Conservation (phyloP, 2,329 filamentous ascomycete genomes). For the Didymella sp. region DNA sequence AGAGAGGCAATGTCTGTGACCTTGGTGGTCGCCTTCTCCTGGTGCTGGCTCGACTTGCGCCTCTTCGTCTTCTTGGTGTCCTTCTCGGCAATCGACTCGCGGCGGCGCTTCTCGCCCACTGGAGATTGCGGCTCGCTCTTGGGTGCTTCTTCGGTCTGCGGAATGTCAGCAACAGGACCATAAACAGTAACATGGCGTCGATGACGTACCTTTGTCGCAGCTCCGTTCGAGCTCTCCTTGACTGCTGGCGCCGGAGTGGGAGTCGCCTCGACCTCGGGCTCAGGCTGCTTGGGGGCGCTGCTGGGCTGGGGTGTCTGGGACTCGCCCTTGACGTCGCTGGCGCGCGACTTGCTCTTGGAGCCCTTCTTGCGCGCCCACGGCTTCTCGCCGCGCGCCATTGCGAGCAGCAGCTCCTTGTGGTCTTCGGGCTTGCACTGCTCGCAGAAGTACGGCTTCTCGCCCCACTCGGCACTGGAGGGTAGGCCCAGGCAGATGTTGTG, state of each 20-base stretch:
- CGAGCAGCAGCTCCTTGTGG: slow-evolving; percentile 80
- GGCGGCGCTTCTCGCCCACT: slow-evolving; percentile 47
- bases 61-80: slow-evolving; percentile 45
- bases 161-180: slow-evolving; percentile 12
- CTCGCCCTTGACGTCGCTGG: slow-evolving; percentile 66
- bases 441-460: slow-evolving; percentile 73
- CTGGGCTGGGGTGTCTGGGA: slow-evolving; percentile 29
- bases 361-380: slow-evolving; percentile 75
- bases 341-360: slow-evolving; percentile 66
- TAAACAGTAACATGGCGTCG: too few species aligned
- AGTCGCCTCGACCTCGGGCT: slow-evolving; percentile 18
- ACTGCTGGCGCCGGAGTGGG: slow-evolving; percentile 26
- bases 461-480: slow-evolving; percentile 69
- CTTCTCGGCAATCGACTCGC: slow-evolving; percentile 43
- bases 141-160: slow-evolving; percentile 27
- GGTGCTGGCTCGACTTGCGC: slow-evolving; percentile 46
- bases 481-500: slow-evolving; percentile 96
- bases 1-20: slow-evolving; percentile 47
- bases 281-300: slow-evolving; percentile 23
- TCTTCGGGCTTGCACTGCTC: slow-evolving; percentile 86
- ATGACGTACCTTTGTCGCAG: slow-evolving; percentile 33
- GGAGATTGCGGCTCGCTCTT: slow-evolving; percentile 47
- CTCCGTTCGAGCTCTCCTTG: slow-evolving; percentile 35
- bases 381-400: slow-evolving; percentile 79
- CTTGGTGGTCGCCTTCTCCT: slow-evolving; percentile 31